Percentiles rank a stretch among this genome's conserved stretches.
phyloP scores from a whole-genome alignment of 2,329 filamentous ascomycete species.

The Penicillium sp. region DNA sequence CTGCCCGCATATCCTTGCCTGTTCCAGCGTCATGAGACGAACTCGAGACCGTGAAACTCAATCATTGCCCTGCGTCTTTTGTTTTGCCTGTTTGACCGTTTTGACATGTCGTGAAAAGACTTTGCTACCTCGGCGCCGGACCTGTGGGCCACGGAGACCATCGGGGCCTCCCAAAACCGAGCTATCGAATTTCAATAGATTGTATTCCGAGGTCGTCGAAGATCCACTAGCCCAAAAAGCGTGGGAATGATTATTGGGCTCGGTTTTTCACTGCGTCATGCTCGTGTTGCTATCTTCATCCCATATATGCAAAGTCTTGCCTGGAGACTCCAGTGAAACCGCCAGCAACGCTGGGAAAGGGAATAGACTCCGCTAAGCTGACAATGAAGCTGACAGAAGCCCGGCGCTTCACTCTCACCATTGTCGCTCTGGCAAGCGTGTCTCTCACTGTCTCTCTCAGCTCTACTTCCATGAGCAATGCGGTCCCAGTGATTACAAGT shows the following conservation, averaged over 20 bases:
- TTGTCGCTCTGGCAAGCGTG: not conserved
- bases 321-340: not conserved
- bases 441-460: not conserved
- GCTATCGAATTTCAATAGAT: not conserved
- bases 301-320: not conserved
- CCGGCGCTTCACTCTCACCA: not conserved
- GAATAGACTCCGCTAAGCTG: not conserved
- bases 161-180: not conserved
- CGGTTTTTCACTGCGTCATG: not conserved
- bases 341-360: not conserved
- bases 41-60: not conserved
- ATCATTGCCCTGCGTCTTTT: not conserved
- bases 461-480: not conserved
- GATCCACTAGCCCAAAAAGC: not conserved
- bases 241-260: not conserved
- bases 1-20: not conserved
- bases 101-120: not conserved
- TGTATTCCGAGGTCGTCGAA: not conserved
- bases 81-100: not conserved
- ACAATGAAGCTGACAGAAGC: not conserved
- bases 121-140: not conserved
- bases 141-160: not conserved
- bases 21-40: not conserved
- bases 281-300: not conserved
- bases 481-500: not conserved